Evolutionary conservation across 2,329 filamentous ascomycete genomes (phyloP), one percentile per base, ranked within the genome.

Genomic region (Colletotrichum sp.): DNA sequence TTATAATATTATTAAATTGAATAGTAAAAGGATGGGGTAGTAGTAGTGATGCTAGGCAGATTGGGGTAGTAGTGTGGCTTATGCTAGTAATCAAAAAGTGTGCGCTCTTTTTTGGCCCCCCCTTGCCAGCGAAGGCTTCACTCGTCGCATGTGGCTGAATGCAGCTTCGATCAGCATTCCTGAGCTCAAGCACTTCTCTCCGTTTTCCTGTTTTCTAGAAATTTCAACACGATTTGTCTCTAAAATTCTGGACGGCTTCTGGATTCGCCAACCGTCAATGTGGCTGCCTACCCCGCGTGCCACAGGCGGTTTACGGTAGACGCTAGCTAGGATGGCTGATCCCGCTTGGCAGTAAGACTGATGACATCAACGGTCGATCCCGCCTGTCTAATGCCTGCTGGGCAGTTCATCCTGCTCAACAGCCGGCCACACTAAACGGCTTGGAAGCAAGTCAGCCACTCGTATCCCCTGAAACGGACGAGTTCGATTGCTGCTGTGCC

Each of bases 331-430:
- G 39, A 26, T 76, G 70, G 73, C 64, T 69, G 57, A 65, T 64
- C 57, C 21, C 24, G 7, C 70, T 73, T 76, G 70, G 70, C 64
- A 60, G 36, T 69, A 34, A 76, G 70, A 76, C 64, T 3, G 63
- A 76, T 76, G 73, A 76, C 73, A 76, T 76, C 70, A 73, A 72
- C 44, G 5, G 69, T 26, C 70, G 70, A 76, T 76, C 73, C 30
- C 39, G 32, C 18, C 32, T 26, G 15, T 26, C 16, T 28, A 15
- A 39, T 65, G 26, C 30, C 59, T 36, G 28, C 24, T 21, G 7
- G 30, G 18, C 21, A 24, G 30, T 7, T 70, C 34, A 15, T 26
- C 18, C 12, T 67, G 26, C 24, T 15, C 26, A 28, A 39, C 64
- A 26, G 32, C 24, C 39, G 24, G 32, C 15, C 36, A 24, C 44